Percentiles rank a stretch among this genome's conserved stretches.
Conservation (phyloP, 2,329 filamentous ascomycete species). For the Fusarium sp. region DNA sequence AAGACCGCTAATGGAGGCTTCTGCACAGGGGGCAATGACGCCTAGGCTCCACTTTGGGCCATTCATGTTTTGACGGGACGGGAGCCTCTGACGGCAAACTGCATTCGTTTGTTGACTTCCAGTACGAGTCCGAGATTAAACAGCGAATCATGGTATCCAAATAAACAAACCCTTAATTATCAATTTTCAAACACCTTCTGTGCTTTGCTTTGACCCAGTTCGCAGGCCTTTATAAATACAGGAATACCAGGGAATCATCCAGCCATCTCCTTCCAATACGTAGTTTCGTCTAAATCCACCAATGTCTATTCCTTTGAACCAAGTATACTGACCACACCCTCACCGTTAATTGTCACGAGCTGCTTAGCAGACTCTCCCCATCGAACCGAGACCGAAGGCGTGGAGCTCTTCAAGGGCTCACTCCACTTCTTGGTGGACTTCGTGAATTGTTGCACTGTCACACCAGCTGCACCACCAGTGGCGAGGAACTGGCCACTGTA, state of each 20-base stretch:
- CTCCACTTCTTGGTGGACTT: conserved; percentile 91
- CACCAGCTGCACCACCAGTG: conserved; percentile 79
- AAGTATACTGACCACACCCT: conserved; percentile 81
- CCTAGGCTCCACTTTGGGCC: conserved; percentile 11
- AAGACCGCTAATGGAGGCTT: conserved; percentile 11
- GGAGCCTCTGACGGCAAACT: neutral
- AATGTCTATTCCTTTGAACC: conserved; percentile 60
- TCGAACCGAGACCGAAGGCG: conserved; percentile 76
- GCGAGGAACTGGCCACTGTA: conserved; percentile 95
- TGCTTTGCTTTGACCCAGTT: conserved; percentile 28
- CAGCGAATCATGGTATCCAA: neutral
- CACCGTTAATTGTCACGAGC: conserved; percentile 77
- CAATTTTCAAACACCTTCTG: conserved; percentile 43
- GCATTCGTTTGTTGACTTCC: conserved; percentile 11
- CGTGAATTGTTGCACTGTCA: conserved; percentile 89
- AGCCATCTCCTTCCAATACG: conserved; percentile 6
- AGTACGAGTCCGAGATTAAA: neutral
- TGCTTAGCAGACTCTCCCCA: conserved; percentile 83
- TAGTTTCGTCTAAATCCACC: conserved; percentile 19
- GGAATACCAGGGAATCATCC: conserved; percentile 30
- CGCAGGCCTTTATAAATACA: conserved; percentile 38
- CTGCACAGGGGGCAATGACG: conserved; percentile 9
- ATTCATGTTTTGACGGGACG: neutral
- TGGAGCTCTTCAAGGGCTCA: conserved; percentile 81
- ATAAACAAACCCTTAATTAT: conserved; percentile 33